Percentiles rank a stretch among this genome's conserved stretches.
These are phyloP conservation scores for Curvularia lunata DNA, from an alignment of 2,329 filamentous ascomycete genomes.

Conservation along the genomic window DNA sequence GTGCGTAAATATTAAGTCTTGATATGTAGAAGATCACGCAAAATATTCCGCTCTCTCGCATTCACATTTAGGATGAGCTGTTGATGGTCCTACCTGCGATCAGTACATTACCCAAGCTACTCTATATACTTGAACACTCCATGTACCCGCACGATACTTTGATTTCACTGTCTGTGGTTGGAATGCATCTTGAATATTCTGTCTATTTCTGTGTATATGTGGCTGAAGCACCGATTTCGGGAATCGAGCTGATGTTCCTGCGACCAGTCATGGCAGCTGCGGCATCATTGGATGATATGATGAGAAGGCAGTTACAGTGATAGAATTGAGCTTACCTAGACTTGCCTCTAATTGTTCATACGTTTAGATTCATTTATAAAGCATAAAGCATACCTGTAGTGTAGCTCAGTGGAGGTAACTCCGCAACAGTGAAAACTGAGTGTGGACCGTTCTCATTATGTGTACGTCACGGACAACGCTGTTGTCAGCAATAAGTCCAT, in stretches of 20 bases:
- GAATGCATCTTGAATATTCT: background rate
- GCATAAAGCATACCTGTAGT: background rate
- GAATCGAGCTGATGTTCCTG: too few species aligned
- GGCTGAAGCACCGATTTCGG: background rate
- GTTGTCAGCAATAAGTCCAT: background rate
- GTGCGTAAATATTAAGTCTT: conserved; percentile 14
- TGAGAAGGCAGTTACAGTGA: too few species aligned
- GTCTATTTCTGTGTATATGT: background rate
- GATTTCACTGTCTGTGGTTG: too few species aligned
- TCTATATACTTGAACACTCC: background rate
- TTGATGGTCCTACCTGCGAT: background rate
- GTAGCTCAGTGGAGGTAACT: background rate
- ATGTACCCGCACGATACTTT: background rate
- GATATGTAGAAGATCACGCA: background rate
- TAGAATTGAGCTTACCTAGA: too few species aligned
- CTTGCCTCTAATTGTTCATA: too few species aligned
- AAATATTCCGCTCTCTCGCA: background rate
- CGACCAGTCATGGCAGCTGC: background rate
- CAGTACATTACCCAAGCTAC: background rate
- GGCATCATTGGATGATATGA: too few species aligned
- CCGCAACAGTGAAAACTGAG: background rate
- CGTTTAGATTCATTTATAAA: background rate
- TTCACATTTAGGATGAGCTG: too few species aligned
- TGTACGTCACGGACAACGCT: background rate
- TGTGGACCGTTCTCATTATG: background rate